Evolutionary conservation across 306 rosid genomes (phyloP).

Genomic region (Cucurbita pepo): DNA sequence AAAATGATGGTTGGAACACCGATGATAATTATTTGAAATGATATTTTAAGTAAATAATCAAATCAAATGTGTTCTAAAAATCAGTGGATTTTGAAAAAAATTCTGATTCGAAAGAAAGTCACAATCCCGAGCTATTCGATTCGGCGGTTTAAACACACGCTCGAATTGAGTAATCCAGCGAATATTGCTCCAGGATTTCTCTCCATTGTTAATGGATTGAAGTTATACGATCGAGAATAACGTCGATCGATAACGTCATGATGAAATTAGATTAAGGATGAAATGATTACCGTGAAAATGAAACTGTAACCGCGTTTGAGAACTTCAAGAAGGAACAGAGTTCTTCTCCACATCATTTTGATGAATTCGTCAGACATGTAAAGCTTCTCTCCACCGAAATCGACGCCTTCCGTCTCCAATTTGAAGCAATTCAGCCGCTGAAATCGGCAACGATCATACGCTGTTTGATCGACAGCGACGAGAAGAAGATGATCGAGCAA

Average conservation of each 20-base stretch:
- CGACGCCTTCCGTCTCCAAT: constrained; percentile 42
- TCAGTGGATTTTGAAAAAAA: background rate
- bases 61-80: background rate
- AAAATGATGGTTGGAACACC: background rate
- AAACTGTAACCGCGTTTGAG: constrained; percentile 69
- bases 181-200: background rate
- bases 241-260: background rate
- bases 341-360: constrained; percentile 78
- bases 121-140: background rate
- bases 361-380: constrained; percentile 61
- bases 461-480: constrained; percentile 51
- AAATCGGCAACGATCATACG: constrained; percentile 49
- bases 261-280: background rate
- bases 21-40: background rate
- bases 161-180: background rate
- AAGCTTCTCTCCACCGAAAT: constrained; percentile 43
- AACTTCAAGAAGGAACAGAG: constrained; percentile 34
- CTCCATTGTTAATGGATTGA: background rate
- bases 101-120: background rate
- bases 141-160: background rate
- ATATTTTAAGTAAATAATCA: background rate
- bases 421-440: constrained; percentile 36
- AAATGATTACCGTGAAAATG: constrained; percentile 38
- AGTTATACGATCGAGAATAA: background rate
- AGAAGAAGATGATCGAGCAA: constrained; percentile 40